phyloP scores from a whole-genome alignment of 164 flowering plant genomes.

The Aristolochia contorta region DNA sequence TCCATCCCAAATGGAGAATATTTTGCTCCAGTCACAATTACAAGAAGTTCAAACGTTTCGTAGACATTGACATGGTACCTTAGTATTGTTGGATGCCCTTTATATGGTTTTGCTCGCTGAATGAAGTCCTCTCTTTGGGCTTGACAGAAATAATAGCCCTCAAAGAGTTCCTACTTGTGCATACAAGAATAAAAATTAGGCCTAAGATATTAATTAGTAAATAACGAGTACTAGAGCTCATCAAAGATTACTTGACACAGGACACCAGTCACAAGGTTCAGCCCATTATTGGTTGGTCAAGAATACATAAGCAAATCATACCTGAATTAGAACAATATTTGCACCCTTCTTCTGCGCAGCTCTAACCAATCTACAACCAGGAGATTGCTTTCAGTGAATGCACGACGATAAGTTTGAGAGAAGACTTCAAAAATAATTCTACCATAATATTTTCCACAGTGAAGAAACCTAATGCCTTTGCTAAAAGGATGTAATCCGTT shows the following conservation, averaged over 20 bases:
- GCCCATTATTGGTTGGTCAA: background rate
- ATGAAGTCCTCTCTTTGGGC: constrained; percentile 93
- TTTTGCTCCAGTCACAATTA: no score
- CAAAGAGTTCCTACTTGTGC: constrained; percentile 69
- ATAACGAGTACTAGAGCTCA: background rate
- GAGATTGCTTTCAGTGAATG: background rate
- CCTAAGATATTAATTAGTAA: background rate
- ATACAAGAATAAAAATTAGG: background rate
- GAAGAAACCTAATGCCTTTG: no score
- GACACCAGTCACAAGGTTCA: background rate
- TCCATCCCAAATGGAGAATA: no score
- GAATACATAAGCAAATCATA: constrained; percentile 7
- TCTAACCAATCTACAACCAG: constrained; percentile 63
- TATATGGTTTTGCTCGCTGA: constrained; percentile 74
- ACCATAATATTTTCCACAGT: no score
- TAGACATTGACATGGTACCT: constrained; percentile 25
- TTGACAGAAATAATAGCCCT: constrained; percentile 97
- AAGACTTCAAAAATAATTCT: no score
- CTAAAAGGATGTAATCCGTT: no score
- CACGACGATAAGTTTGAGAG: background rate
- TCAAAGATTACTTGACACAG: background rate
- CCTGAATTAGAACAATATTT: constrained; percentile 88
- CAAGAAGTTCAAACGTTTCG: background rate
- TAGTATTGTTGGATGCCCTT: constrained; percentile 71
- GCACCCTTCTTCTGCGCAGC: constrained; percentile 84